Evolutionary conservation across 768 basidiomycete genomes (phyloP).

Genomic region (Suillus subluteus): DNA sequence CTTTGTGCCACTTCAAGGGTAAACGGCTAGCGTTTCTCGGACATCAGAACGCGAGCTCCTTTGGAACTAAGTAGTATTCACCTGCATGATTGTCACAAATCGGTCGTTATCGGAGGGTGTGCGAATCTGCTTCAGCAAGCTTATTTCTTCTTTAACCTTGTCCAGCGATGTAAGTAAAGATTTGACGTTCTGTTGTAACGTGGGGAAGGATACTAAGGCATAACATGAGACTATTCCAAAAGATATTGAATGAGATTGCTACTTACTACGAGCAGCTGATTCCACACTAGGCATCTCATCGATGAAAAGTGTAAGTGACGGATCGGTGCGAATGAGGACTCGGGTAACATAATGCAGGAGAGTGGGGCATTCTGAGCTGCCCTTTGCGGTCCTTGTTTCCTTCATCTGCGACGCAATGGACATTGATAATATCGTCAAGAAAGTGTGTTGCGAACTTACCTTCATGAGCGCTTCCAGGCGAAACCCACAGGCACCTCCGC

Average conservation of each 20-base stretch:
- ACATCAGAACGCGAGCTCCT: not conserved
- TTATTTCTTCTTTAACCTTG: constrained; percentile 62
- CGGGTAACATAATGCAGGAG: constrained; percentile 90
- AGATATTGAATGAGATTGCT: not conserved
- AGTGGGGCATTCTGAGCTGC: constrained; percentile 75
- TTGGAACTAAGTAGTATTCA: constrained; percentile 26
- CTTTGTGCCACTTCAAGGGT: constrained; percentile 49
- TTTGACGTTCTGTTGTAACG: constrained; percentile 60
- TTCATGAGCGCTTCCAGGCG: constrained; percentile 81
- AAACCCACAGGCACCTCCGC: constrained; percentile 86
- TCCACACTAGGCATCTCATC: constrained; percentile 84
- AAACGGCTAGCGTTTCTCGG: constrained; percentile 46
- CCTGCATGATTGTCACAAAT: constrained; percentile 75
- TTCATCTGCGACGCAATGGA: constrained; percentile 55
- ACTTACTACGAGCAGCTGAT: constrained; percentile 75
- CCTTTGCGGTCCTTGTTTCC: constrained; percentile 79
- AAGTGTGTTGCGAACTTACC: constrained; percentile 45
- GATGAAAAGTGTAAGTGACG: constrained; percentile 67
- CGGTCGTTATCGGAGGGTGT: constrained; percentile 50
- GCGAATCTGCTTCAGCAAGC: constrained; percentile 38
- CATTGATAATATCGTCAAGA: not conserved
- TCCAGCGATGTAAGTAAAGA: constrained; percentile 57
- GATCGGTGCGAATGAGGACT: constrained; percentile 68
- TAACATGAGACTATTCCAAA: not conserved
- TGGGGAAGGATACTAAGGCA: constrained; percentile 71